A percentile compares a stretch with the other conserved stretches of the same genome.
These are phyloP conservation scores for Dipteronia dyeriana DNA, from an alignment of 345 rosid species.

Conservation along the genomic window DNA sequence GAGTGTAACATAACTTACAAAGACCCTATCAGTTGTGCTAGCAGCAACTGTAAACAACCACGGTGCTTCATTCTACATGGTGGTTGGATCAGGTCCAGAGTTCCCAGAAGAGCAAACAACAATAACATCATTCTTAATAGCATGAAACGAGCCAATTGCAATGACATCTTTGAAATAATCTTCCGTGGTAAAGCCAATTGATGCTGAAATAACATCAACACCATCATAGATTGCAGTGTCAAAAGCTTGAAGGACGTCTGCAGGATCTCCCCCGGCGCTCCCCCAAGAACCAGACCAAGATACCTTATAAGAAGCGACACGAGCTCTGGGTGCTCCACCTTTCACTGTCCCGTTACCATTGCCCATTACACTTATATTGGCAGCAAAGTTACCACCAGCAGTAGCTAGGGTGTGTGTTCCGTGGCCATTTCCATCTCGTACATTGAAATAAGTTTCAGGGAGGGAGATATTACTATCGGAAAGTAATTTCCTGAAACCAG, in stretches of 20 bases:
- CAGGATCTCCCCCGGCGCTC: slow-evolving; percentile 14
- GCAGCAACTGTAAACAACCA: slow-evolving; percentile 84
- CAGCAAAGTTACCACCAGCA: too few relatives aligned
- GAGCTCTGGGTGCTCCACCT: slow-evolving; percentile 16
- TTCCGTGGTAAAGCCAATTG: slow-evolving; percentile 33
- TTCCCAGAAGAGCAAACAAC: slow-evolving; percentile 62
- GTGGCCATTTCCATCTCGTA: too few relatives aligned
- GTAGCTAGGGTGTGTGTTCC: too few relatives aligned
- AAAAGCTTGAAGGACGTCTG: slow-evolving; percentile 57
- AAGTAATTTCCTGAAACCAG: too few relatives aligned
- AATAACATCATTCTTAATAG: slow-evolving; percentile 35
- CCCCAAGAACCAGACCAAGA: slow-evolving; percentile 35
- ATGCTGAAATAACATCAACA: slow-evolving; percentile 29
- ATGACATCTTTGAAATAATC: slow-evolving; percentile 35
- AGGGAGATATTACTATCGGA: too few relatives aligned
- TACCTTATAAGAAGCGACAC: slow-evolving; percentile 61
- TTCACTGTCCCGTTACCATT: too few relatives aligned
- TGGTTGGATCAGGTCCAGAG: slow-evolving; percentile 54
- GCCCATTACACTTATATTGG: too few relatives aligned
- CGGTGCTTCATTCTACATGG: slow-evolving; percentile 64
- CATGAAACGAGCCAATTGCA: slow-evolving; percentile 46
- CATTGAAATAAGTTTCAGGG: too few relatives aligned
- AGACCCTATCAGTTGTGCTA: slow-evolving; percentile 70
- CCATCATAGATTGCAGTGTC: slow-evolving; percentile 53
- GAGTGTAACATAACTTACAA: slow-evolving; percentile 46